phyloP scores from a whole-genome alignment of 2,329 filamentous ascomycete species.

The Coniochaeta ligniaria region DNA sequence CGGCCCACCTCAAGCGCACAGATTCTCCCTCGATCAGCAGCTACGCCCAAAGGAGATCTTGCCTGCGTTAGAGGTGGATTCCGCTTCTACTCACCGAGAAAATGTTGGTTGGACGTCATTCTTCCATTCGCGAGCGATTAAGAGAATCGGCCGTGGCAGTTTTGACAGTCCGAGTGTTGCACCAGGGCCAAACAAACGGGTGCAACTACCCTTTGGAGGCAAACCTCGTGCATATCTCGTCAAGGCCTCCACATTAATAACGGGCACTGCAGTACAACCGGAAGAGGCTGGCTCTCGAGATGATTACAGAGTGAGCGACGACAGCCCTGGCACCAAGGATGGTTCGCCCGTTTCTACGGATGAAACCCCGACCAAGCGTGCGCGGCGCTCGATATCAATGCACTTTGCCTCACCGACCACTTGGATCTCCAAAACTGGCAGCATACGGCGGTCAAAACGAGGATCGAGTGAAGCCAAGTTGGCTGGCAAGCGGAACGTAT shows the following conservation, averaged over 20 bases:
- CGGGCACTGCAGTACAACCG: conserved; percentile 8
- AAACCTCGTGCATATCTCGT: conserved; percentile 27
- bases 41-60: conserved; percentile 13
- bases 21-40: conserved; percentile 26
- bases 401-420: conserved; percentile 49
- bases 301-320: background rate
- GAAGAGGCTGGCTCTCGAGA: conserved; percentile 12
- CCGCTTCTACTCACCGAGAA: conserved; percentile 6
- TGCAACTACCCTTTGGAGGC: conserved; percentile 16
- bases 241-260: conserved; percentile 19
- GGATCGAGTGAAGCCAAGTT: conserved; percentile 29
- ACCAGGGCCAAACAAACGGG: conserved; percentile 21
- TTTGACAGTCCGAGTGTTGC: conserved; percentile 22
- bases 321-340: background rate
- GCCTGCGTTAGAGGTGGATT: conserved; percentile 8
- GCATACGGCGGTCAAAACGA: conserved; percentile 48
- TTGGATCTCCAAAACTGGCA: conserved; percentile 51
- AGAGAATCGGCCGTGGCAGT: conserved; percentile 17
- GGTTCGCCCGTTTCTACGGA: conserved; percentile 4
- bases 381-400: conserved; percentile 50
- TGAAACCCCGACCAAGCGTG: conserved; percentile 26
- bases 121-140: conserved; percentile 39
- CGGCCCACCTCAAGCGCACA: conserved; percentile 13
- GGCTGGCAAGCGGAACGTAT: conserved; percentile 43
- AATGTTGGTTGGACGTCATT: conserved; percentile 44